A percentile compares a stretch with the other conserved stretches of the same genome.
phyloP scores from a whole-genome alignment of 768 basidiomycete species.

The Amanita molliuscula region DNA sequence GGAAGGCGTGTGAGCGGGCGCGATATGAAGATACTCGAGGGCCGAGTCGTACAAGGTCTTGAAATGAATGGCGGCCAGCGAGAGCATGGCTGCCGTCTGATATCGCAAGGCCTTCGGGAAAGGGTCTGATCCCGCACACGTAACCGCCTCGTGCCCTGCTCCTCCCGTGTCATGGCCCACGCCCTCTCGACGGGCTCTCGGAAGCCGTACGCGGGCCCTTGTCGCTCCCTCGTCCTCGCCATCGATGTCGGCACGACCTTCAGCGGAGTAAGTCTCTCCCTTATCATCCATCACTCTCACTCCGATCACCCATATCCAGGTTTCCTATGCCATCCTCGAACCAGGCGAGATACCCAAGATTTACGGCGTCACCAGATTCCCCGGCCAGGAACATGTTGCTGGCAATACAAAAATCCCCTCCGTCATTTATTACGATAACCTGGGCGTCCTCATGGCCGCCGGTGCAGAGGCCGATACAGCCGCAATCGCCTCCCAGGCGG shows the following conservation, averaged over 20 bases:
- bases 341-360: conserved; percentile 77
- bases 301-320: conserved; percentile 18
- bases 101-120: conserved; percentile 3
- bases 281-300: conserved; percentile 3
- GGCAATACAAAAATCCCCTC: conserved; percentile 81
- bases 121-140: conserved; percentile 2
- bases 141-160: conserved; percentile 10
- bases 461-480: conserved; percentile 70
- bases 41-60: conserved; percentile 40
- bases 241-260: conserved; percentile 81
- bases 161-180: conserved; percentile 17
- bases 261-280: conserved; percentile 43
- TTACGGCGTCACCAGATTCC: conserved; percentile 71
- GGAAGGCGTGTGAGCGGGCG: conserved; percentile 26
- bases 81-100: conserved; percentile 15
- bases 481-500: conserved; percentile 49
- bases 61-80: conserved; percentile 23
- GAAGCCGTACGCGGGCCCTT: conserved; percentile 60
- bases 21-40: conserved; percentile 42
- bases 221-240: conserved; percentile 62
- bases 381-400: conserved; percentile 78
- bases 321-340: conserved; percentile 75
- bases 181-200: conserved; percentile 41
- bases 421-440: conserved; percentile 60
- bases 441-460: conserved; percentile 57